Conservation (phyloP, 805 yeast genomes). For the Cyberlindnera euphorbiae region DNA sequence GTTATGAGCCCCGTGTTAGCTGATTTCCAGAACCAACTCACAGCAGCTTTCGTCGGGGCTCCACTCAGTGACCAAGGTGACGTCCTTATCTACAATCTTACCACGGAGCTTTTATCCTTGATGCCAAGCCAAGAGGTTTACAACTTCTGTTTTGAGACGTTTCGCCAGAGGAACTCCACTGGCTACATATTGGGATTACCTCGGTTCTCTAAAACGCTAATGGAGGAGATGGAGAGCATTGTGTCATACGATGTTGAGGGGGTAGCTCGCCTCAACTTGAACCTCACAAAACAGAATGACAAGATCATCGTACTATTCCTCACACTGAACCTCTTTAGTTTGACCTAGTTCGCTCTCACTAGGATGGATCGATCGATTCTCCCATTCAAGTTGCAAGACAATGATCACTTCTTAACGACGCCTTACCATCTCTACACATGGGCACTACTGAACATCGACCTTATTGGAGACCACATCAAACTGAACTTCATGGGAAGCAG, state of each 20-base stretch:
- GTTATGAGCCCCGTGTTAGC: not conserved
- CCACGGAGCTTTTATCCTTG: not conserved
- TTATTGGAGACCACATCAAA: too few species aligned
- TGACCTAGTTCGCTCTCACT: not conserved
- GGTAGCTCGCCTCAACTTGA: not conserved
- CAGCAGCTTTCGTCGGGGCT: not conserved
- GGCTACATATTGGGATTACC: constrained; percentile 2
- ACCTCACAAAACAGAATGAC: constrained; percentile 1
- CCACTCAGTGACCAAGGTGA: constrained; percentile 1
- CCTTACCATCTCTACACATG: too few species aligned
- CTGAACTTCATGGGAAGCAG: too few species aligned
- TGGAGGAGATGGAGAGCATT: not conserved
- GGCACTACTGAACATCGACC: too few species aligned
- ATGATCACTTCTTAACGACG: too few species aligned
- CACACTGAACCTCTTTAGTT: not conserved
- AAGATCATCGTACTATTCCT: not conserved
- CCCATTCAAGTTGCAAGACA: not conserved
- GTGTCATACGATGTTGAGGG: not conserved
- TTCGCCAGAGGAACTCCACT: constrained; percentile 1
- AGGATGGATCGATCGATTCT: not conserved
- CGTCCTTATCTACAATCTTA: not conserved
- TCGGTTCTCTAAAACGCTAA: not conserved
- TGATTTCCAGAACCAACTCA: not conserved
- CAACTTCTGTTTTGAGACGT: not conserved
- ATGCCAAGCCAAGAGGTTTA: not conserved